Percentiles rank a stretch among this genome's conserved stretches.
phyloP scores from a whole-genome alignment of 2,329 filamentous ascomycete genomes.

The Cladophialophora carrionii region DNA sequence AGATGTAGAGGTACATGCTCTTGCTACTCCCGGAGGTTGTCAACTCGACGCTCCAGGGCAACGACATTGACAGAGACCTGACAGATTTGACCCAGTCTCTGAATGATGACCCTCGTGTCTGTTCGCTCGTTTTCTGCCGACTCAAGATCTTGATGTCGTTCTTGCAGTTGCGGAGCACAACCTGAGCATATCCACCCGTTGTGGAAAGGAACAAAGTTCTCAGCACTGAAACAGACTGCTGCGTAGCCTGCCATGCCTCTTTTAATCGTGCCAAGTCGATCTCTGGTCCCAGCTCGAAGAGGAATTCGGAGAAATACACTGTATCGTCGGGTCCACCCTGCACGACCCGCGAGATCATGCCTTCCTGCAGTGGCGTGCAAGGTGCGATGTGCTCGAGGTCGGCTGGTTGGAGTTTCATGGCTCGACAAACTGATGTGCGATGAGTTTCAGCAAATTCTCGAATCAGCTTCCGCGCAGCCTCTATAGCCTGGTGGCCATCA shows the following conservation, averaged over 20 bases:
- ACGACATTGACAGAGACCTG: conserved; percentile 42
- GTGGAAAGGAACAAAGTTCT: conserved; percentile 74
- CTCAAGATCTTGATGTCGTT: conserved; percentile 46
- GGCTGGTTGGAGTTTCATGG: conserved; percentile 55
- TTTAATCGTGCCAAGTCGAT: conserved; percentile 57
- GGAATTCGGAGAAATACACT: conserved; percentile 79
- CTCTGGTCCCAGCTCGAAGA: conserved; percentile 56
- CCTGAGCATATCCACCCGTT: conserved; percentile 75
- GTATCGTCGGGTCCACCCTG: conserved; percentile 55
- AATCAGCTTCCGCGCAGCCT: conserved; percentile 63
- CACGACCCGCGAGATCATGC: conserved; percentile 75
- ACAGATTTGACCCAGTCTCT: conserved; percentile 61
- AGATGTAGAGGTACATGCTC: conserved; percentile 67
- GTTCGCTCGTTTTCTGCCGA: conserved; percentile 18
- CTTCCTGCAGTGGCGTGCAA: conserved; percentile 83
- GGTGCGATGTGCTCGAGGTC: conserved; percentile 75
- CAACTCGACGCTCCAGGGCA: conserved; percentile 44
- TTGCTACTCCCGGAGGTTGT: conserved; percentile 38
- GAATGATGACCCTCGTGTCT: conserved; percentile 54
- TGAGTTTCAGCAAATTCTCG: conserved; percentile 67
- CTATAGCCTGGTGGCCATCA: conserved; percentile 28
- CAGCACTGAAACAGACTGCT: conserved; percentile 64
- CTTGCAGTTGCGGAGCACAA: conserved; percentile 49
- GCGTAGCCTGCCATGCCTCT: conserved; percentile 61
- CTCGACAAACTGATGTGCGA: conserved; percentile 55